These are phyloP conservation scores for Psilocybe subaeruginosa DNA, from an alignment of 768 basidiomycete species.

Conservation along the genomic window DNA sequence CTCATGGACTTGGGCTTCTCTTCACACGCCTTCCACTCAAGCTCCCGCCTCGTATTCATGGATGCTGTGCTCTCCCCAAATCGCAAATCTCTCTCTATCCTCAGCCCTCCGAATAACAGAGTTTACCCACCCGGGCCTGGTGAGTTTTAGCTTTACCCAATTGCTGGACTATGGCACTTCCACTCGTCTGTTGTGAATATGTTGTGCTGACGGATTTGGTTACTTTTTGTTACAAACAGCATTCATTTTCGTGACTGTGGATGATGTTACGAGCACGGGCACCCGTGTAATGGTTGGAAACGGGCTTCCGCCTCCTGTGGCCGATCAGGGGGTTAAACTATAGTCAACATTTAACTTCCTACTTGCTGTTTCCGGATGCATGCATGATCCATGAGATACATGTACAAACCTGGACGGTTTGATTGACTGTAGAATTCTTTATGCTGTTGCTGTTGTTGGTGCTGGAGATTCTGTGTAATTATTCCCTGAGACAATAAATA, in stretches of 20 bases:
- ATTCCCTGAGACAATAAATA: background rate
- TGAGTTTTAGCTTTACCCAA: constrained; percentile 8
- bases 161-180: background rate
- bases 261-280: constrained; percentile 39
- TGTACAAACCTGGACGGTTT: background rate
- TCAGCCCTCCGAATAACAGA: constrained; percentile 36
- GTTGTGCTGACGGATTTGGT: background rate
- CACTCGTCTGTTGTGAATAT: background rate
- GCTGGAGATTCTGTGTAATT: background rate
- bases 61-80: constrained; percentile 33
- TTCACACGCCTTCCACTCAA: constrained; percentile 44
- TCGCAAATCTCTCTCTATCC: constrained; percentile 34
- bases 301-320: constrained; percentile 40
- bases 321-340: constrained; percentile 29
- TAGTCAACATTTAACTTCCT: background rate
- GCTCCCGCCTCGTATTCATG: constrained; percentile 40
- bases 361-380: no score
- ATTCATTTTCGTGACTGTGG: constrained; percentile 32
- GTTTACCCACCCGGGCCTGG: constrained; percentile 45
- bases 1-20: constrained; percentile 46
- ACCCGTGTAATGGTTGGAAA: constrained; percentile 42
- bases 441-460: background rate
- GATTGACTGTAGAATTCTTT: no score
- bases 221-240: constrained; percentile 14
- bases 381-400: background rate